Evolutionary conservation across 345 rosid species (phyloP).

Genomic region (Hypericum androsaemum): DNA sequence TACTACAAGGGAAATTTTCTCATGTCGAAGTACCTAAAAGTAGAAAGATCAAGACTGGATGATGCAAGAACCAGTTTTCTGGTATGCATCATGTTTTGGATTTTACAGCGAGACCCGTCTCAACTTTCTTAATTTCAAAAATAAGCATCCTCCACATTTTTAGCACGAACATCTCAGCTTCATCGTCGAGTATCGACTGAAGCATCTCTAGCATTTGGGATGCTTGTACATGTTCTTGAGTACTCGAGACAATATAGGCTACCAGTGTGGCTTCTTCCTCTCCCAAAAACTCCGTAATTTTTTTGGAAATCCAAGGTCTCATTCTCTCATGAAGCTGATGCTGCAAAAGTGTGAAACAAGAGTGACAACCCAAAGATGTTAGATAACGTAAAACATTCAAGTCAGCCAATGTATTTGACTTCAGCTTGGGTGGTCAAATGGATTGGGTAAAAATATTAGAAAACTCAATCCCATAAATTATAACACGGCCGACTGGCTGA

Average conservation of each 20-base stretch:
- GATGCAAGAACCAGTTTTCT: too few relatives aligned
- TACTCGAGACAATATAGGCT: constrained; percentile 76
- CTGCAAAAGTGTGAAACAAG: constrained; percentile 22
- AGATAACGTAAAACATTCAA: too few relatives aligned
- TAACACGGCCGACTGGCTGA: too few relatives aligned
- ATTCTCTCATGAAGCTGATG: constrained; percentile 82
- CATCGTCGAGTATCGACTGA: constrained; percentile 79
- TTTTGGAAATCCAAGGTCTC: constrained; percentile 99
- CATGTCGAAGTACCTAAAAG: too few relatives aligned
- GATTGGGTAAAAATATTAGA: too few relatives aligned
- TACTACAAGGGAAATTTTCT: too few relatives aligned
- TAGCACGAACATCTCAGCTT: constrained; percentile 98
- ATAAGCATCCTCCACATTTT: constrained; percentile 99
- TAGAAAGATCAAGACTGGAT: too few relatives aligned
- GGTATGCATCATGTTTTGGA: constrained; percentile 3
- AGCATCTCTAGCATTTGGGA: constrained; percentile 85
- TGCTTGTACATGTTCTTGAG: constrained; percentile 79
- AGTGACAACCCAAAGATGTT: constrained; percentile 5
- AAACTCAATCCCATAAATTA: too few relatives aligned
- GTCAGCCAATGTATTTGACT: too few relatives aligned
- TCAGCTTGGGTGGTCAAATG: too few relatives aligned
- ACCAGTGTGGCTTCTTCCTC: constrained; percentile 87
- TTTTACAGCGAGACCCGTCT: constrained; percentile 24
- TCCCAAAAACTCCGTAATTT: constrained; percentile 87
- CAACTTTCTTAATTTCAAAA: constrained; percentile 86